Percentiles rank a stretch among this genome's conserved stretches.
These are phyloP conservation scores for Xerocomus amazonicus DNA, from an alignment of 1,284 basidiomycete genomes.

Conservation along the genomic window DNA sequence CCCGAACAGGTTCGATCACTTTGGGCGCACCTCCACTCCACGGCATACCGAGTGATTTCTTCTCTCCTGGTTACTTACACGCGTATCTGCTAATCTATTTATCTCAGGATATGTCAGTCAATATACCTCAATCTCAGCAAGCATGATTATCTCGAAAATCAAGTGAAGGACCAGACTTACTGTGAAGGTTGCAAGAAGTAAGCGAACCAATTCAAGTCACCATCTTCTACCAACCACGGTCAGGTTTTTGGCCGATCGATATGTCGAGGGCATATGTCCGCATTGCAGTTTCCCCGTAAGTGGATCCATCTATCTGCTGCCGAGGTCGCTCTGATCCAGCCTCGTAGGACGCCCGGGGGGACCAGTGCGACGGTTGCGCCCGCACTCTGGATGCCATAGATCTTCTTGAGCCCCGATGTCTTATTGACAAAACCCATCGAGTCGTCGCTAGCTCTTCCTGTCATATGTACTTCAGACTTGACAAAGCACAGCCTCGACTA, in stretches of 20 bases:
- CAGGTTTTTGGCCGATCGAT: conserved; percentile 92
- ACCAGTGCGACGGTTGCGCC: conserved; percentile 96
- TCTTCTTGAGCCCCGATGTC: conserved; percentile 93
- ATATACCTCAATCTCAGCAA: conserved; percentile 83
- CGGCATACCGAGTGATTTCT: conserved; percentile 79
- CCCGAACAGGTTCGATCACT: conserved; percentile 84
- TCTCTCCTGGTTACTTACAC: conserved; percentile 15
- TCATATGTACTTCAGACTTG: conserved; percentile 94
- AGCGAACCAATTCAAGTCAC: conserved; percentile 16
- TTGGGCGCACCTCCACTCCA: conserved; percentile 91
- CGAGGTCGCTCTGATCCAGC: neutral
- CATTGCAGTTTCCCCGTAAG: conserved; percentile 80
- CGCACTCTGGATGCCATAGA: conserved; percentile 93
- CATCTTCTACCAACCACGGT: conserved; percentile 1
- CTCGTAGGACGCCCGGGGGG: conserved; percentile 87
- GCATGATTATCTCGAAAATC: conserved; percentile 73
- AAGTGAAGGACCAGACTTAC: conserved; percentile 88
- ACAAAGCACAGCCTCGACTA: conserved; percentile 77
- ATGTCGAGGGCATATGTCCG: conserved; percentile 92
- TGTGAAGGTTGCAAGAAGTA: conserved; percentile 88
- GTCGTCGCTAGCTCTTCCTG: conserved; percentile 76
- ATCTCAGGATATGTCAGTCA: conserved; percentile 77
- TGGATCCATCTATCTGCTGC: conserved; percentile 10
- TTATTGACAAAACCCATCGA: conserved; percentile 78
- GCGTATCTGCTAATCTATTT: conserved; percentile 8